Percentiles rank a stretch among this genome's conserved stretches.
phyloP scores from a whole-genome alignment of 2,329 filamentous ascomycete species.

The Colletotrichum sp. region DNA sequence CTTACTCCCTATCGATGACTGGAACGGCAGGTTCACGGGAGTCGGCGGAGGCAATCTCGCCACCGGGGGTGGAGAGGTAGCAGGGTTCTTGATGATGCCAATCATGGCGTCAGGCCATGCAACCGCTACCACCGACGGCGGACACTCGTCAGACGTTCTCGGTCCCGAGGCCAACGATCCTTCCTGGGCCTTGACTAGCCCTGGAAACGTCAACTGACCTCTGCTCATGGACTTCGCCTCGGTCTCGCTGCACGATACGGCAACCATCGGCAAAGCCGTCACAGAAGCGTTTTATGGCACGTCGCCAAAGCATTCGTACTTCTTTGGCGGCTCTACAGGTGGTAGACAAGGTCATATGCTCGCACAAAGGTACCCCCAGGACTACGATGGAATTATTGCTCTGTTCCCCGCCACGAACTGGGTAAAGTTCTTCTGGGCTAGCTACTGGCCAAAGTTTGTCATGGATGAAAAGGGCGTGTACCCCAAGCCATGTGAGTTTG shows the following conservation, averaged over 20 bases:
- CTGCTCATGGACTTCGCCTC: neutral
- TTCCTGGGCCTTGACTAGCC: slow-evolving; percentile 21
- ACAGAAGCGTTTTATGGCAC: slow-evolving; percentile 50
- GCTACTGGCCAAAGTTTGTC: neutral
- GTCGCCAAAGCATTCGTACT: slow-evolving; percentile 50
- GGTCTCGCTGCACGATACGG: slow-evolving; percentile 29
- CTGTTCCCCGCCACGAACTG: slow-evolving; percentile 47
- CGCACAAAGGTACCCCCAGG: slow-evolving; percentile 56
- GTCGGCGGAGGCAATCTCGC: slow-evolving; percentile 12
- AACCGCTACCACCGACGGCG: neutral
- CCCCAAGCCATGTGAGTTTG: slow-evolving; percentile 21
- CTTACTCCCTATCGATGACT: slow-evolving; percentile 17
- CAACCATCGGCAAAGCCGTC: slow-evolving; percentile 52
- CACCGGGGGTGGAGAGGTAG: neutral
- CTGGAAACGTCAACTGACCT: neutral
- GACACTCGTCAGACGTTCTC: neutral
- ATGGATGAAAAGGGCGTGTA: neutral
- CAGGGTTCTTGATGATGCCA: neutral
- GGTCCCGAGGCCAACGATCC: neutral
- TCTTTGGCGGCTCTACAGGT: slow-evolving; percentile 63
- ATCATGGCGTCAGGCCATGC: neutral
- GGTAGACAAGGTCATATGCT: slow-evolving; percentile 62
- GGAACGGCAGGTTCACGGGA: slow-evolving; percentile 18
- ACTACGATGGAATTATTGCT: slow-evolving; percentile 63
- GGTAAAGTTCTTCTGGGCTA: slow-evolving; percentile 17